Evolutionary conservation across 257 asterid species (phyloP), one percentile per base, ranked within the genome.

Genomic region (Solanum lignicaule): DNA sequence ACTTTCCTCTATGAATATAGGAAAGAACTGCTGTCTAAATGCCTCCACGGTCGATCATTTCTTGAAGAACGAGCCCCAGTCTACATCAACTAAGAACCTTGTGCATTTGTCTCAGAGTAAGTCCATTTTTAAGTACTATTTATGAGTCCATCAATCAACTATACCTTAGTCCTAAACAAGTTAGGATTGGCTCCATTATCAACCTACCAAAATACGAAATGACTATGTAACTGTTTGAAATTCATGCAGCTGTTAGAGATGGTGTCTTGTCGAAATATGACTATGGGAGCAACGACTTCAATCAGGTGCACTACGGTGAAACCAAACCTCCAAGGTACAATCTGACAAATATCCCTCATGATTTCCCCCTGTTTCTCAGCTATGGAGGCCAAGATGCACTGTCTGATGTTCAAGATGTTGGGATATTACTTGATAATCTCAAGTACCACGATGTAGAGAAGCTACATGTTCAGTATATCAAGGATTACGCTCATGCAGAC

Each of bases 61-160:
- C 85, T 88, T 94, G 89, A 88, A 89, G 89, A 89, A 95, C 48
- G 98, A 94, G 85, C 98, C 98, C 21, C 99, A 96, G 58, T 90
- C 98, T 2, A 95, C 99, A 58, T 89, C 98, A 21, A 94, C 98
- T 3, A 96, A 94, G 92, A 96, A 96, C 91, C 91, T 94, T 20
- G 93, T 95, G 75, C 99, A 96, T 82, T 32, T 96, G 92, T 94
- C 99, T 89, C 99, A 96, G 78, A 94, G 99, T 96, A 92, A 94
- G 96, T 90, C 5, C 20, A 0, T 25, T 7, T 52, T 6, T 52
- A 41, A 14, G 38, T 43, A 1, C 43, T 48, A 48, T 29, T 4
- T 5, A 18, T 7, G 18, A 81, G 0, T 81, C 3, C 1, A 14
- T 48, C 85, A 29, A 27, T 29, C 68, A 46, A 81, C 66, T 16